Conservation (phyloP, 306 rosid genomes). For the Quercus dentata region DNA sequence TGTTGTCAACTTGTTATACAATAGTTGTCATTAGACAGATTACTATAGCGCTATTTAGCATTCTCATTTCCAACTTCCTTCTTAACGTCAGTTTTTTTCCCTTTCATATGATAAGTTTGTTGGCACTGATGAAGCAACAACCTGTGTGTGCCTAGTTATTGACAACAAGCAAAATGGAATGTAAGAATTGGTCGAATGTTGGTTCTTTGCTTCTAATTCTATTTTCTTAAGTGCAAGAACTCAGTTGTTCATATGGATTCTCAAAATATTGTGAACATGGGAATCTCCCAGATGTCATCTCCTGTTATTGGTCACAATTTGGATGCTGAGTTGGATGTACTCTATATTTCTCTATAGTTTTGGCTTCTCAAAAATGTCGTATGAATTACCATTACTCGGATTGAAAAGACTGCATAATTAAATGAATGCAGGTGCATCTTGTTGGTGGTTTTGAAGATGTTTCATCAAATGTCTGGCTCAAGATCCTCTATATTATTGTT, state of each 20-base stretch:
- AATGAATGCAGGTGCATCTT: constrained; percentile 52
- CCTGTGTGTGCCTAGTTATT: constrained; percentile 61
- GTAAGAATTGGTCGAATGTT: not conserved
- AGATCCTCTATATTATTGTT: too few relatives aligned
- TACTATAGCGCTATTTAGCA: not conserved
- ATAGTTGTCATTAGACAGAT: not conserved
- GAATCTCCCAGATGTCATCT: constrained; percentile 70
- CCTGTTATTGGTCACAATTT: constrained; percentile 32
- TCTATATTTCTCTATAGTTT: not conserved
- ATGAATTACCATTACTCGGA: not conserved
- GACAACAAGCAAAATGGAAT: constrained; percentile 56
- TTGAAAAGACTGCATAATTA: constrained; percentile 2
- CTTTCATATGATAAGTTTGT: not conserved
- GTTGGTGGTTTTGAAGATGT: too few relatives aligned
- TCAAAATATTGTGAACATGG: constrained; percentile 59
- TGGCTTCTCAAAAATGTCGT: not conserved
- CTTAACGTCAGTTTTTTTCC: constrained; percentile 4
- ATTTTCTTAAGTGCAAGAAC: constrained; percentile 36
- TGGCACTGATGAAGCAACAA: too few relatives aligned
- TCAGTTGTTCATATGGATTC: constrained; percentile 88
- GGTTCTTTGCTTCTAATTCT: not conserved
- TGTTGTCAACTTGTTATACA: not conserved
- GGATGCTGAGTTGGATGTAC: constrained; percentile 16
- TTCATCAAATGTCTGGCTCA: too few relatives aligned
- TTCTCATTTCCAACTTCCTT: not conserved